Base-by-base conservation (phyloP, 148 eudicot species). In the Rhododendron williamsianum region DNA sequence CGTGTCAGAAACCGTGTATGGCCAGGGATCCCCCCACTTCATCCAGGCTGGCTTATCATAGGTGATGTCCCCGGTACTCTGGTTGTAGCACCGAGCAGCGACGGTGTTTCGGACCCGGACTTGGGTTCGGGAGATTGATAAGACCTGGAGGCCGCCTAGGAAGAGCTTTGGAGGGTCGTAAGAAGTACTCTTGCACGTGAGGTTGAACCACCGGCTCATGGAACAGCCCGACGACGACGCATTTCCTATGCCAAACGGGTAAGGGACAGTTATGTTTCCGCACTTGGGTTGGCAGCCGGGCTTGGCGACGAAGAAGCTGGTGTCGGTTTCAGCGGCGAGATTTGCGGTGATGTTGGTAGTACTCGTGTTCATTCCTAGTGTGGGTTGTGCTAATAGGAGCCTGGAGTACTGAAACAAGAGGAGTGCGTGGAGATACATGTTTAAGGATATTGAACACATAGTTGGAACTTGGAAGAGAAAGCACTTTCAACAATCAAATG, bases 231-330 rank as follows among this genome's bases (percentile, higher is more conserved):
- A 41, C 89, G 12, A 9, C 74, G 0, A 5, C 1, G 7, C 43
- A 5, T 41, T 5, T 41, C 7, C 43, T 41, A 92, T 51, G 49
- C 92, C 92, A 52, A 92, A 92, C 9, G 94, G 94, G 83, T 89
- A 90, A 10, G 92, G 90, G 71, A 92, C 72, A 11, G 87, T 71
- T 10, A 89, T 43, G 82, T 79, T 76, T 15, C 91, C 91, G 48
- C 89, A 89, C 16, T 33, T 5, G n/a, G n/a, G 2, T 8, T 25
- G 9, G 84, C 91, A 87, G 7, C 86, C 86, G 0, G 88, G 85
- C 41, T 83, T 87, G 49, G 88, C 35, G 2, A 56, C 21, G 63
- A 9, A 60, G 51, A 38, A 18, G 27, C n/a, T n/a, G 83, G 0
- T 1, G 6, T 60, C 8, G n/a, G 18, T 33, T 18, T 4, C 10